phyloP scores from a whole-genome alignment of 2,329 filamentous ascomycete species.

The Colletotrichum lini region DNA sequence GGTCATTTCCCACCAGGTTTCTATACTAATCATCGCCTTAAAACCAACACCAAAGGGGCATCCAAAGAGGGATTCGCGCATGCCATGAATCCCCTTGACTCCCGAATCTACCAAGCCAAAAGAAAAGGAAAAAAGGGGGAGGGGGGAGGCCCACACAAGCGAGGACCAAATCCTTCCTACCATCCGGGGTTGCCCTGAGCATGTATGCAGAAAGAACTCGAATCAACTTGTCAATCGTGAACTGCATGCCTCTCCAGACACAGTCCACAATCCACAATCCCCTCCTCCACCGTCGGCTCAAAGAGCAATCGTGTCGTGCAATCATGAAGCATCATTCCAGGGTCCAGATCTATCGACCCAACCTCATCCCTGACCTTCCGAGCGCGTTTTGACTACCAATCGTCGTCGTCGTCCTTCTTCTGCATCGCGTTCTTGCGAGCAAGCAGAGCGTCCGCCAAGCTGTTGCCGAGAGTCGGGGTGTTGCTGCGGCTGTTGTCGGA shows the following conservation, averaged over 20 bases:
- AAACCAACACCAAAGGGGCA: constrained; percentile 38
- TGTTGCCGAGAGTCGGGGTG: constrained; percentile 80
- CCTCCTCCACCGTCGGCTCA: constrained; percentile 30
- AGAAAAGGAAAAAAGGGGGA: no score
- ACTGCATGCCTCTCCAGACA: constrained; percentile 32
- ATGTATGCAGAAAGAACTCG: constrained; percentile 41
- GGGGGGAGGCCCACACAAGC: constrained; percentile 27
- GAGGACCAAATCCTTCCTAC: constrained; percentile 33
- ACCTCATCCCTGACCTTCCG: constrained; percentile 36
- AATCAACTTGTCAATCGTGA: constrained; percentile 27
- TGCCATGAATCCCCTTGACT: constrained; percentile 36
- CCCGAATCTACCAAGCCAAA: constrained; percentile 38
- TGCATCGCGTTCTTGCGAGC: constrained; percentile 84
- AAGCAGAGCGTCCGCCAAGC: constrained; percentile 83
- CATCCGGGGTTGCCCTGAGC: constrained; percentile 41
- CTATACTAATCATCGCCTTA: constrained; percentile 38
- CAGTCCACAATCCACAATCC: constrained; percentile 30
- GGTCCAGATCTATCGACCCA: constrained; percentile 36
- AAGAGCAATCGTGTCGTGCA: constrained; percentile 42
- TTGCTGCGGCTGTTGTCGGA: constrained; percentile 76
- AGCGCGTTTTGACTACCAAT: constrained; percentile 67
- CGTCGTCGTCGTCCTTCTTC: constrained; percentile 76
- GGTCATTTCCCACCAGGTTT: constrained; percentile 28
- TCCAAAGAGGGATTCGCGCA: constrained; percentile 37
- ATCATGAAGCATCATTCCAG: constrained; percentile 42